These are phyloP conservation scores for Epichloe hybrida DNA, from an alignment of 2,329 filamentous ascomycete genomes.

Conservation along the genomic window DNA sequence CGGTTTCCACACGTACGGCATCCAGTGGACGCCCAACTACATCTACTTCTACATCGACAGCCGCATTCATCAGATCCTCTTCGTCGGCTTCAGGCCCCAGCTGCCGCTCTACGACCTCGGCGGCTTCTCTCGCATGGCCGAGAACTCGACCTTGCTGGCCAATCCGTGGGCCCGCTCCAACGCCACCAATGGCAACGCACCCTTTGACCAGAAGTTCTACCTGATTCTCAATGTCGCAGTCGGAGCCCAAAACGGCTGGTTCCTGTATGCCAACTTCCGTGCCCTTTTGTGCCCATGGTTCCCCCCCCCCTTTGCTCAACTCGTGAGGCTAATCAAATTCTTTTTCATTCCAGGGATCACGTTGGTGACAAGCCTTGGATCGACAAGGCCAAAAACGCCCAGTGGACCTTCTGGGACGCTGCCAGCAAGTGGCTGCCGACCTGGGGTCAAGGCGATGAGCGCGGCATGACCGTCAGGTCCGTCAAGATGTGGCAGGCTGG, in stretches of 20 bases:
- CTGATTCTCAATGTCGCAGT: slow-evolving; percentile 38
- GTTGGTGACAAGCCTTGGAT: slow-evolving; percentile 32
- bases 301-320: no score
- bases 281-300: no score
- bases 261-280: slow-evolving; percentile 18
- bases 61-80: slow-evolving; percentile 25
- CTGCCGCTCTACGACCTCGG: slow-evolving; percentile 28
- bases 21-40: slow-evolving; percentile 39
- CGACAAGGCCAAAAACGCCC: slow-evolving; percentile 25
- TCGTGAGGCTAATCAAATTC: not conserved
- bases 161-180: slow-evolving; percentile 30
- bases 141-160: slow-evolving; percentile 26
- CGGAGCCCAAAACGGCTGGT: slow-evolving; percentile 34
- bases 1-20: slow-evolving; percentile 35
- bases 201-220: slow-evolving; percentile 39
- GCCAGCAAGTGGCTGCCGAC: slow-evolving; percentile 29
- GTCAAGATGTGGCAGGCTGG: slow-evolving; percentile 33
- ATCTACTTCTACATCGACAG: slow-evolving; percentile 39
- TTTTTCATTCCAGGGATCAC: slow-evolving; percentile 19
- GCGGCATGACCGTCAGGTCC: slow-evolving; percentile 31
- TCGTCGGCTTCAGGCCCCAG: slow-evolving; percentile 20
- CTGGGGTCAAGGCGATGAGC: slow-evolving; percentile 29
- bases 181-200: slow-evolving; percentile 27
- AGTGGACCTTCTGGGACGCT: slow-evolving; percentile 29
- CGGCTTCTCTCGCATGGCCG: slow-evolving; percentile 24